A percentile compares a stretch with the other conserved stretches of the same genome.
These are phyloP conservation scores for Calonectria henricotiae DNA, from an alignment of 2,329 filamentous ascomycete species.

Conservation along the genomic window DNA sequence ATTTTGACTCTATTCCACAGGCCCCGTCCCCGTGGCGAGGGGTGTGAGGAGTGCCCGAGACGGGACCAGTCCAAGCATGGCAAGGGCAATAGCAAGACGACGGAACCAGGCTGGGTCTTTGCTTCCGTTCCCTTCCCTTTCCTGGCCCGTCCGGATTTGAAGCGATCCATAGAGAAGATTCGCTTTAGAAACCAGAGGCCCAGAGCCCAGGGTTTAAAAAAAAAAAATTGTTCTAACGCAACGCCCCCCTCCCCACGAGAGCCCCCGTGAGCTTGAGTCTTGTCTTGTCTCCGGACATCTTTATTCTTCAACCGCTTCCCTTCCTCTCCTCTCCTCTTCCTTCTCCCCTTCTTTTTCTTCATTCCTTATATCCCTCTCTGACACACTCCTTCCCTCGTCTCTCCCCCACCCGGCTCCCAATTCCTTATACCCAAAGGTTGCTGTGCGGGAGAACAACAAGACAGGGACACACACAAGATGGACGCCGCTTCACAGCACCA, in stretches of 20 bases:
- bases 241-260: slow-evolving; percentile 42
- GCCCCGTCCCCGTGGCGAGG: slow-evolving; percentile 28
- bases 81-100: slow-evolving; percentile 26
- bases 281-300: slow-evolving; percentile 40
- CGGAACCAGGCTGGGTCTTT: slow-evolving; percentile 24
- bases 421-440: slow-evolving; percentile 31
- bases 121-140: slow-evolving; percentile 24
- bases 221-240: slow-evolving; percentile 44
- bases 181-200: slow-evolving; percentile 50
- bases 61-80: slow-evolving; percentile 34
- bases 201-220: slow-evolving; percentile 32
- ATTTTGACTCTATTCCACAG: slow-evolving; percentile 19
- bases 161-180: slow-evolving; percentile 52
- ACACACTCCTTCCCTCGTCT: slow-evolving; percentile 48
- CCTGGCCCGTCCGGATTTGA: slow-evolving; percentile 40
- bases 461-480: slow-evolving; percentile 58
- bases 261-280: slow-evolving; percentile 48
- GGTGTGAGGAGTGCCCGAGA: slow-evolving; percentile 33
- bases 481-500: slow-evolving; percentile 58
- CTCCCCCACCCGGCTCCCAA: slow-evolving; percentile 37
- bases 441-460: slow-evolving; percentile 45
- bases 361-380: not conserved
- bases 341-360: slow-evolving; percentile 35
- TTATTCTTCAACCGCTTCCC: slow-evolving; percentile 37
- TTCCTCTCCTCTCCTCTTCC: slow-evolving; percentile 27